These are phyloP conservation scores for Colletotrichum sp. DNA, from an alignment of 2,329 filamentous ascomycete genomes.

Conservation along the genomic window DNA sequence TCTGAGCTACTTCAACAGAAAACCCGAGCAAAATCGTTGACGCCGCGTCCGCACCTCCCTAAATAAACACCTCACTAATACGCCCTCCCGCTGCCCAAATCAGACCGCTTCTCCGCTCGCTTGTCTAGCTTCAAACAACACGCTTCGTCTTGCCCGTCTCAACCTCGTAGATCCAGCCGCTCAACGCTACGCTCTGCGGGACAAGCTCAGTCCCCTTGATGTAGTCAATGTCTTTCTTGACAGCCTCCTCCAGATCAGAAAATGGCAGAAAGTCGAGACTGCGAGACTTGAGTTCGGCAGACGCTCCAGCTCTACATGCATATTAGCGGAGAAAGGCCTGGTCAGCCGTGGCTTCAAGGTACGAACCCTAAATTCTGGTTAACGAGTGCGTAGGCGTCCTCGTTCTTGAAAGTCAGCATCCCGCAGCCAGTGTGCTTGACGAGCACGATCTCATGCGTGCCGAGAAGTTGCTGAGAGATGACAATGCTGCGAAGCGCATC, in stretches of 20 bases:
- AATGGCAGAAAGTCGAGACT: conserved; percentile 70
- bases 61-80: not conserved
- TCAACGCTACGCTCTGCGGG: conserved; percentile 63
- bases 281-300: conserved; percentile 24
- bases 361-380: conserved; percentile 57
- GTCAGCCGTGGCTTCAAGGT: conserved; percentile 22
- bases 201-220: conserved; percentile 65
- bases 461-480: conserved; percentile 80
- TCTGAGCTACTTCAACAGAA: not conserved
- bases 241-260: conserved; percentile 64
- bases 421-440: conserved; percentile 79
- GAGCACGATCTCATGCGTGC: conserved; percentile 75
- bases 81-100: not conserved
- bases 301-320: conserved; percentile 18
- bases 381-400: conserved; percentile 56
- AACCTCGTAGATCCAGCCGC: conserved; percentile 80
- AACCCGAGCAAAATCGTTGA: not conserved
- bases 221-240: conserved; percentile 69
- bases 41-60: not conserved
- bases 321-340: not conserved
- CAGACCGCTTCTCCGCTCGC: not conserved
- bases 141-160: conserved; percentile 64
- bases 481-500: conserved; percentile 77
- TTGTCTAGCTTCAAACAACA: conserved; percentile 29
- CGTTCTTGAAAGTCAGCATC: conserved; percentile 72